phyloP scores from a whole-genome alignment of 179 eudicot species.

The Nepenthes alata region DNA sequence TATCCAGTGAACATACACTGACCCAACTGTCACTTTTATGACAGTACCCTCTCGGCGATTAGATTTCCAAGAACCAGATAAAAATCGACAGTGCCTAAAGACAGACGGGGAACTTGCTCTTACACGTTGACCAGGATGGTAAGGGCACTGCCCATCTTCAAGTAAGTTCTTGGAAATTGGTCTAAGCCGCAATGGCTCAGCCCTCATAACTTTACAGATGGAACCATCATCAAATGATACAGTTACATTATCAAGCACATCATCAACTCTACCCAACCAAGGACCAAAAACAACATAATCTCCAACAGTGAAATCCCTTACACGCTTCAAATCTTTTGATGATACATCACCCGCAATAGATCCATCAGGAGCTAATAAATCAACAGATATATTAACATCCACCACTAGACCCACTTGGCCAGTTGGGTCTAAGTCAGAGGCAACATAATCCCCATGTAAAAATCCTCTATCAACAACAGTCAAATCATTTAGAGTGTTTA shows the following conservation, averaged over 20 bases:
- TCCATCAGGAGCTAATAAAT: slow-evolving; percentile 56
- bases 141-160: slow-evolving; percentile 90
- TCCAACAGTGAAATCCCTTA: slow-evolving; percentile 68
- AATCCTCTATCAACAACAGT: slow-evolving; percentile 74
- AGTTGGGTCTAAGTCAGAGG: slow-evolving; percentile 65
- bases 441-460: slow-evolving; percentile 87
- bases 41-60: slow-evolving; percentile 78
- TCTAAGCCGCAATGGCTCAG: slow-evolving; percentile 77
- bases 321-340: slow-evolving; percentile 63
- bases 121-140: slow-evolving; percentile 92
- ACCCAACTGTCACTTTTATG: slow-evolving; percentile 66
- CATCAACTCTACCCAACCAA: slow-evolving; percentile 96
- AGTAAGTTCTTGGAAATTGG: slow-evolving; percentile 57
- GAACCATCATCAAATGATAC: slow-evolving; percentile 86
- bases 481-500: slow-evolving; percentile 41
- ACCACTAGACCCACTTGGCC: slow-evolving; percentile 93
- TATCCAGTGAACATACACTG: slow-evolving; percentile 88
- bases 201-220: slow-evolving; percentile 69
- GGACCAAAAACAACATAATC: slow-evolving; percentile 86
- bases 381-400: slow-evolving; percentile 58
- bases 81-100: slow-evolving; percentile 74
- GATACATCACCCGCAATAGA: slow-evolving; percentile 40
- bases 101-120: slow-evolving; percentile 76
- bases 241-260: slow-evolving; percentile 77
- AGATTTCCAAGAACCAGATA: slow-evolving; percentile 79